Evolutionary conservation across 2,329 filamentous ascomycete species (phyloP).

Genomic region (Verticillium nubilum): DNA sequence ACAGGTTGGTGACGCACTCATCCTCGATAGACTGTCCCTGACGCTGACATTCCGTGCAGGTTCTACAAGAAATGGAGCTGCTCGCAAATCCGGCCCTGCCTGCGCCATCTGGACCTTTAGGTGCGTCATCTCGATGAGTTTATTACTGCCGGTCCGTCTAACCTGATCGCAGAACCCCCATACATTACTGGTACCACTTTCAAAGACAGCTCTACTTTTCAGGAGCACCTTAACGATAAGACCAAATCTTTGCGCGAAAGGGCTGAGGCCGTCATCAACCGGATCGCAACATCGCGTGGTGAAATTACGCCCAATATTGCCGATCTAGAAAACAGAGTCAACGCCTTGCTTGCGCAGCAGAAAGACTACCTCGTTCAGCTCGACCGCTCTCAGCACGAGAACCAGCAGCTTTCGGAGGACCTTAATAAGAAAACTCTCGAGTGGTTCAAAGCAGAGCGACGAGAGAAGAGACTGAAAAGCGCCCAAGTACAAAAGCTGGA

Average conservation of each 20-base stretch:
- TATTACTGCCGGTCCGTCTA: constrained; percentile 9
- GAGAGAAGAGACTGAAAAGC: constrained; percentile 84
- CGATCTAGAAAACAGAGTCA: constrained; percentile 69
- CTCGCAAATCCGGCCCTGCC: constrained; percentile 46
- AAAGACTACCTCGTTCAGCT: constrained; percentile 76
- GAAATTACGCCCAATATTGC: constrained; percentile 61
- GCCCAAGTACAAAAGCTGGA: constrained; percentile 87
- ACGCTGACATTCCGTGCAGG: constrained; percentile 29
- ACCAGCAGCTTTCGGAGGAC: constrained; percentile 78
- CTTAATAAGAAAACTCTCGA: constrained; percentile 83
- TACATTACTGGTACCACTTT: constrained; percentile 57
- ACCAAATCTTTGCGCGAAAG: constrained; percentile 71
- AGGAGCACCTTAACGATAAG: constrained; percentile 72
- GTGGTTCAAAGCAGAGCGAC: constrained; percentile 94
- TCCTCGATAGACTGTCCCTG: constrained; percentile 14
- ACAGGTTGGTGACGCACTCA: constrained; percentile 57
- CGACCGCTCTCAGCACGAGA: constrained; percentile 70
- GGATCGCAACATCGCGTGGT: constrained; percentile 45
- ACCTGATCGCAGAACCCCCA: constrained; percentile 36
- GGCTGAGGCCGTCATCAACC: constrained; percentile 62
- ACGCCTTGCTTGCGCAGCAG: constrained; percentile 69
- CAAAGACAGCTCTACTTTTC: constrained; percentile 65
- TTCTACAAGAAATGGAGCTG: constrained; percentile 59
- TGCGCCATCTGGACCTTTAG: constrained; percentile 14
- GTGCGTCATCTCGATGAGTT: constrained; percentile 9